Base-by-base conservation (phyloP, 169 alveolate species). In the Plasmodium fragile region DNA sequence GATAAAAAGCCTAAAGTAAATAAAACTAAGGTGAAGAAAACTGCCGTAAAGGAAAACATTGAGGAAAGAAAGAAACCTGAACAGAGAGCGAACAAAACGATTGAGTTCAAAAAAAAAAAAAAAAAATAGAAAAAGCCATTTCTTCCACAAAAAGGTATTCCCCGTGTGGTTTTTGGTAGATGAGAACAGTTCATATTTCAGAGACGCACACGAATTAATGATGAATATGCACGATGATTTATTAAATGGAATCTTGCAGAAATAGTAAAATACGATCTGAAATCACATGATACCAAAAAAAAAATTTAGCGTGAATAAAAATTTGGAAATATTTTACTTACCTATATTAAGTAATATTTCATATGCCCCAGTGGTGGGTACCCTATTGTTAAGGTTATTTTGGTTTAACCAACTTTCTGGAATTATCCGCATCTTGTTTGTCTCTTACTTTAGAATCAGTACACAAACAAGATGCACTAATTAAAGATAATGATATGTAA, bases 381-480 rank as follows among this genome's bases (percentile, higher is more conserved):
- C 59, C 22, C 59, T 13, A 49, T 49, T 49, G 25, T 49, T 49
- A 49, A 16, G 59, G 59, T 49, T 16, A 49, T 22, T 18, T 49
- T 49, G 59, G 2, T 49, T 49, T 49, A 49, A 49, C 25, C 59
- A 49, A 49, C 22, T 11, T 3, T 49, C 59, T 49, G 22, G 25
- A 2, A 49, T 49, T 49, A 49, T 49, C 59, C 18, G 59, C 22
- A 49, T 49, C 22, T 49, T 11, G 22, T 49, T 16, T 49, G 59
- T 49, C 59, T 49, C 22, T 3, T 49, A 49, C 59, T 49, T 13
- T 49, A 32, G 11, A 25, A 75, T 75, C 41, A 49, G 22, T 18
- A 75, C 49, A 75, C 28, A 32, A 25, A 32, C 82, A 75, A 75
- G 49, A 75, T 75, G 22, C 8, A 75, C 32, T 75, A 28, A 75